Conservation (phyloP, 1,284 basidiomycete genomes). For the Fomitiporia mediterranea region DNA sequence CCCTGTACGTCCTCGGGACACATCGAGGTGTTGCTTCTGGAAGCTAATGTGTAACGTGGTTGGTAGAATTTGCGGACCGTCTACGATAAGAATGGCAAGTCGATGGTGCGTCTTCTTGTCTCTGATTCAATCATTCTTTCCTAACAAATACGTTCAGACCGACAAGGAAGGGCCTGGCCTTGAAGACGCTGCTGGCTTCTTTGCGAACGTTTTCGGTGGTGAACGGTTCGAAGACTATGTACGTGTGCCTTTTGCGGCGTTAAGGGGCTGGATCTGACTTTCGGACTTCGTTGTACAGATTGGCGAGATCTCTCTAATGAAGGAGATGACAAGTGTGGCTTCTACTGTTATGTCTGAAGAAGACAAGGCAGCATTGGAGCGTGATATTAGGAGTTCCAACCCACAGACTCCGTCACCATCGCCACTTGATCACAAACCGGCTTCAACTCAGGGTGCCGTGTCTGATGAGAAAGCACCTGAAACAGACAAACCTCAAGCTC, state of each 20-base stretch:
- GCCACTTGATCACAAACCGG: not conserved
- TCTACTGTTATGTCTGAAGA: constrained; percentile 85
- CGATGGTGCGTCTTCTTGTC: constrained; percentile 51
- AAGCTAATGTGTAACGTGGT: not conserved
- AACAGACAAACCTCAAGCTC: not conserved
- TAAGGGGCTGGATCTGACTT: too few species aligned
- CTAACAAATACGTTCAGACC: constrained; percentile 35
- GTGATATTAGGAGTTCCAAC: constrained; percentile 46
- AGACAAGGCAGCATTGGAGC: constrained; percentile 85
- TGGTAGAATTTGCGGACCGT: constrained; percentile 78
- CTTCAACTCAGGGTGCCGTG: not conserved
- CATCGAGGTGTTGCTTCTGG: too few species aligned
- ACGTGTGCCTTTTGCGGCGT: constrained; percentile 33
- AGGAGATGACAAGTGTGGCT: constrained; percentile 81
- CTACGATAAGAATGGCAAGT: constrained; percentile 94
- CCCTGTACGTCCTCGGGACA: constrained; percentile 38
- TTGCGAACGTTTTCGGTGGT: constrained; percentile 89
- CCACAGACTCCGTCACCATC: constrained; percentile 5
- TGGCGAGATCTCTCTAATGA: constrained; percentile 90
- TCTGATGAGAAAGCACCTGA: not conserved
- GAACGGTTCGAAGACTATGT: constrained; percentile 85
- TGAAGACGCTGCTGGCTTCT: constrained; percentile 88
- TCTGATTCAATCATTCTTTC: not conserved
- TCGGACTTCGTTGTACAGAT: constrained; percentile 46
- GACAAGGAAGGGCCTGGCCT: constrained; percentile 71